Evolutionary conservation across 225 moss, liverwort and hornwort genomes (phyloP).

Genomic region (Pseudoscleropodium purum): DNA sequence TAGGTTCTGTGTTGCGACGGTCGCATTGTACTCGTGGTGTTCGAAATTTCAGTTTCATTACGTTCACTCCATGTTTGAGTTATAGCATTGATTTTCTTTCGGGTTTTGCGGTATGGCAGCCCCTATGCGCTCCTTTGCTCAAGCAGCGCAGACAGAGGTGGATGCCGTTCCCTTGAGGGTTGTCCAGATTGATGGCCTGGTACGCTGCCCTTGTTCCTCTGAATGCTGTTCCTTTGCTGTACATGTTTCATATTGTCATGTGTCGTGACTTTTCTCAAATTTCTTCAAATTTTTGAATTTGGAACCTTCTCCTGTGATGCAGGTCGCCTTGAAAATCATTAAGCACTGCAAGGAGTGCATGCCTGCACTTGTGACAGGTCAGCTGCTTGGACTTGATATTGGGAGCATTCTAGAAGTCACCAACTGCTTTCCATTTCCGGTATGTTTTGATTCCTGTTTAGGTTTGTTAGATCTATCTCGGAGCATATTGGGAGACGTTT

Average conservation of each 20-base stretch:
- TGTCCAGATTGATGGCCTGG: conserved; percentile 92
- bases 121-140: conserved; percentile 88
- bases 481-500: background rate
- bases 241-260: background rate
- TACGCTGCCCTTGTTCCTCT: background rate
- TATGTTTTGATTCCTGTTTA: conserved; percentile 22
- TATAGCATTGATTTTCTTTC: background rate
- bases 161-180: conserved; percentile 68
- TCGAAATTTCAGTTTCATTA: too few species aligned
- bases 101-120: conserved; percentile 11
- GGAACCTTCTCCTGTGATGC: background rate
- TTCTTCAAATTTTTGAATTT: background rate
- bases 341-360: background rate
- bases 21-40: background rate
- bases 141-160: conserved; percentile 65
- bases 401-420: background rate
- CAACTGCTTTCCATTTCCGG: background rate
- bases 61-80: background rate
- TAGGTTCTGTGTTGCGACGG: background rate
- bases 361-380: background rate
- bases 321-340: background rate
- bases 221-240: conserved; percentile 47
- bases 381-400: background rate
- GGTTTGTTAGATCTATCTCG: background rate
- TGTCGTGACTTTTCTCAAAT: conserved; percentile 32